phyloP scores from a whole-genome alignment of 768 basidiomycete species.

The Chalciporus piperatus region DNA sequence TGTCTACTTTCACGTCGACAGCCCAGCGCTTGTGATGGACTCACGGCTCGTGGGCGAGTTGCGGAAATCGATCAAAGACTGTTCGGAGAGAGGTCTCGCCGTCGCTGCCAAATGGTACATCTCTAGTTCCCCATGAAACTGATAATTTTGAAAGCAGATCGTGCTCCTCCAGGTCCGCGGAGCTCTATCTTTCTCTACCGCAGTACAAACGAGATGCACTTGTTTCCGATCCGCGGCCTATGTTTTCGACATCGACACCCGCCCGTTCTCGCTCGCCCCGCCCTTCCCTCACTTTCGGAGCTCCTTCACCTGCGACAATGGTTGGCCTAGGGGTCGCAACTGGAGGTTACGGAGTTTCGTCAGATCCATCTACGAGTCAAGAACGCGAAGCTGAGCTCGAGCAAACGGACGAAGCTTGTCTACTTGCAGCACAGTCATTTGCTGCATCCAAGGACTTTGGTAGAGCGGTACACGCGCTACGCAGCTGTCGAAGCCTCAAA shows the following conservation, averaged over 20 bases:
- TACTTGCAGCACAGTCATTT: conserved; percentile 68
- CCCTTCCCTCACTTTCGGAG: conserved; percentile 35
- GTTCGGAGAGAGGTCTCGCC: conserved; percentile 66
- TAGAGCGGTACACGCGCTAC: conserved; percentile 65
- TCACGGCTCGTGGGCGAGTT: conserved; percentile 53
- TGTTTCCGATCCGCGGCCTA: conserved; percentile 23
- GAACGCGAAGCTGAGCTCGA: conserved; percentile 48
- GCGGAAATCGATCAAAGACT: conserved; percentile 64
- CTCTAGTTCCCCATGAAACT: conserved; percentile 7
- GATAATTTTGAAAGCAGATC: conserved; percentile 13
- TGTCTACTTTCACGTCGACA: not conserved
- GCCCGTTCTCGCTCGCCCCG: conserved; percentile 45
- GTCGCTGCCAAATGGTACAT: conserved; percentile 77
- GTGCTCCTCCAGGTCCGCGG: conserved; percentile 59
- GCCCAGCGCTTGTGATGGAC: conserved; percentile 38
- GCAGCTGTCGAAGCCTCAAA: conserved; percentile 64
- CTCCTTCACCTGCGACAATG: conserved; percentile 22
- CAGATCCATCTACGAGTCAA: conserved; percentile 24
- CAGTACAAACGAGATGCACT: conserved; percentile 40
- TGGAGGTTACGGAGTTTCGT: not conserved
- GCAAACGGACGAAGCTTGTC: conserved; percentile 65
- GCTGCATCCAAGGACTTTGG: conserved; percentile 77
- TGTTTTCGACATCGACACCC: conserved; percentile 61
- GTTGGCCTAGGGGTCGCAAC: conserved; percentile 33
- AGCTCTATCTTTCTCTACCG: conserved; percentile 64